Evolutionary conservation across 768 basidiomycete species (phyloP), one percentile per base, ranked within the genome.

Genomic region (Hirschioporus abietinus): DNA sequence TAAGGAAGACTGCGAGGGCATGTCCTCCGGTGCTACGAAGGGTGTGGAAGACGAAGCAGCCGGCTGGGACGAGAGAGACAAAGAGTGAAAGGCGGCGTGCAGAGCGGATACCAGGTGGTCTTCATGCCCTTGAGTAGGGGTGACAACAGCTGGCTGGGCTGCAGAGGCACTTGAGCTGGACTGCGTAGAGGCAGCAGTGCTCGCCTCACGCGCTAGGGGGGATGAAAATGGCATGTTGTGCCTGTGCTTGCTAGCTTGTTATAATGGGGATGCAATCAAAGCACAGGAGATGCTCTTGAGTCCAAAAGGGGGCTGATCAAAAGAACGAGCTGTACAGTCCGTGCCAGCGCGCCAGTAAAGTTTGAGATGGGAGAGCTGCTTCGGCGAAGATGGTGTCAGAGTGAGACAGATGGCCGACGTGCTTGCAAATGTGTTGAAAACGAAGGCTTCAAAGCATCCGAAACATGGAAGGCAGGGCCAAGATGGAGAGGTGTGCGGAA

Each of bases 21-120:
- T 52, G 42, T 52, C 42, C 42, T 52, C 42, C 42, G 12, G 42
- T 52, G 42, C 42, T 52, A 52, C 42, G 42, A 52, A 75, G 65
- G 74, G 70, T 70, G 71, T 67, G 23, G 67, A 27, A 42, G 71
- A 70, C 0, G 68, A 68, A 58, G 71, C 69, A 0, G 66, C 65
- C n/a, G 73, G 72, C 1, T 74, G 68, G 62, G 71, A 58, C 25
- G 58, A 68, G 64, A 70, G 68, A 59, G 66, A 63, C 59, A 78
- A 70, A 68, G 72, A 72, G 60, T 75, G 73, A 59, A 80, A 70
- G 26, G 79, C 76, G 69, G 79, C 76, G 73, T 78, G 78, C 64
- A 80, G 78, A 35, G 78, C 76, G 69, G 77, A 71, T 63, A 76
- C 72, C 17, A 78, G 72, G 66, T 72, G 70, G 67, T 80, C 79